Evolutionary conservation across 768 basidiomycete species (phyloP), one percentile per base, ranked within the genome.

Genomic region (Psilocybe tampanensis): DNA sequence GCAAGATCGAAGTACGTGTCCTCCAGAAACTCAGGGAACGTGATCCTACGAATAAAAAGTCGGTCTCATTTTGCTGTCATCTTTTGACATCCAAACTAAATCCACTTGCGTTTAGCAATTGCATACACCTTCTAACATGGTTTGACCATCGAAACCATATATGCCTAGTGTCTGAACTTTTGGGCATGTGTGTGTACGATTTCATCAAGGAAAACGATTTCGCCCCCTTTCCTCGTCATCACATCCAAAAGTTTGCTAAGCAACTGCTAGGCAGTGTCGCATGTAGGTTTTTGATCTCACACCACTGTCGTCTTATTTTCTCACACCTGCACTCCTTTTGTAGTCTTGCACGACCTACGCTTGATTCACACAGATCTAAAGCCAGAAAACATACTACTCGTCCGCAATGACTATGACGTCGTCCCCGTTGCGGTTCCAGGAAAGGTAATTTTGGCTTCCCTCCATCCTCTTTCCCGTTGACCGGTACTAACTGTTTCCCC

Each of bases 141-240:
- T 98, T 99, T 71, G 96, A 98, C 77, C 94, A 92, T 73, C 85
- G 92, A 64, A 97, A 97, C 75, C 97, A 99, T 72, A 94, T 98
- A 64, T 99, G 97, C 70, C 77, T 99, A 18, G 97, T 98, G 48
- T 95, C 95, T 3, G 95, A 97, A 68, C 81, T 99, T 21, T 80
- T 98, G 50, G 95, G 95, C 59, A 92, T 94, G 89, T 98, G 95
- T 73, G 92, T 99, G 17, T 99, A 98, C 69, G 97, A 99, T 70
- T 99, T 98, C 72, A 80, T 99, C 66, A 98, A 98, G 80, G 95
- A 96, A 71, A 99, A 99, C 73, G 86, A 90, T 54, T 99, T 98
- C 74, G 86, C 90, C 33, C 94, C 97, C 6, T 99, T 99, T 72
- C 95, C 97, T 55, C 91, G 95, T 59, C 84, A 86, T 56, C 97